Evolutionary conservation across 169 alveolate species (phyloP), one percentile per base, ranked within the genome.

Genomic region (Plasmodium fragile): DNA sequence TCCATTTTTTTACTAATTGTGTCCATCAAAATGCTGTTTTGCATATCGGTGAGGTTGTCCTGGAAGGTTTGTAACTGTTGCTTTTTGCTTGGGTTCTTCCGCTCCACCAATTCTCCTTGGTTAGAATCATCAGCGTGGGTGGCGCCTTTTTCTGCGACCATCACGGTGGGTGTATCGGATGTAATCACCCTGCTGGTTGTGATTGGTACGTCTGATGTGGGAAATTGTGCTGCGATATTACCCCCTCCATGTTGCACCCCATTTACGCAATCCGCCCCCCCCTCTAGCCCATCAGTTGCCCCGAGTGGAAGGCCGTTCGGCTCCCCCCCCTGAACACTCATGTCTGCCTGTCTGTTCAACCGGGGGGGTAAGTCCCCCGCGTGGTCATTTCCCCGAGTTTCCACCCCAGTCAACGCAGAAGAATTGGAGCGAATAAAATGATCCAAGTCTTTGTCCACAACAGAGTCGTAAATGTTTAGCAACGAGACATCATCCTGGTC

Each of bases 21-120:
- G 18, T 87, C 69, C 80, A 55, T 75, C 32, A 87, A 22, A 6
- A 87, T 87, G n/a, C 82, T 75, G 49, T 87, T 87, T 87, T 87
- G 93, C 93, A 87, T 87, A 55, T 87, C 87, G 32, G 93, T 87
- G 25, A 87, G 81, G 18, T 77, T 87, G 22, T 87, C 80, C 18
- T 87, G 93, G 34, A 87, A 34, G 22, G 85, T 59, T 28, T 87
- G 81, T 7, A 77, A 34, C 2, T 87, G 89, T 53, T 77, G 89
- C 32, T 77, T 59, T 77, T 77, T 78, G 18, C 49, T 81, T 13
- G 25, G 39, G 39, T 11, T 25, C 13, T 18, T 77, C 34, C 30
- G 10, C 39, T 75, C 25, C 6, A 49, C 13, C 1, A 18, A 30
- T 2, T 10, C 43, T 28, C 39, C 59, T 22, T 39, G 45, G 8